Evolutionary conservation across 805 yeast species (phyloP), one percentile per base, ranked within the genome.

Genomic region (Dipodascopsis uninucleata): DNA sequence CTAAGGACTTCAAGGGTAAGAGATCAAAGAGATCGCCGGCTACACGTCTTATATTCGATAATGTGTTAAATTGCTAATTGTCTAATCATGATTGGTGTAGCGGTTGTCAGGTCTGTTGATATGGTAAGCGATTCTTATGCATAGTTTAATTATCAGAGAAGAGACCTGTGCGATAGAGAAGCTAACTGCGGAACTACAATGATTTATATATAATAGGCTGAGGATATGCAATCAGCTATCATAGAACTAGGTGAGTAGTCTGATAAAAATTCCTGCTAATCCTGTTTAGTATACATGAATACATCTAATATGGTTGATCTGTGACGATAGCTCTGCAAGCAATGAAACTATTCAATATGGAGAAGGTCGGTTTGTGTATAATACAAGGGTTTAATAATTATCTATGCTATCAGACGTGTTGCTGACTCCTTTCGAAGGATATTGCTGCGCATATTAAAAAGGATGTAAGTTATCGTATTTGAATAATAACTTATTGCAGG

Each of bases 381-480:
- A 7, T n/a, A n/a, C n/a, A n/a, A n/a, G n/a, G n/a, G n/a, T n/a
- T n/a, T n/a, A n/a, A n/a, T 42, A 12, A 10, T 32, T 16, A 8
- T 33, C 18, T 14, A 6, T 16, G 17, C 22, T 16, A 16, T 28
- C 4, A 22, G 23, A n/a, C 9, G 28, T 17, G 21, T 17, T 49
- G 26, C 1, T 9, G 7, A 7, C 46, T 31, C 65, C 66, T 21
- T 22, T 3, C 14, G 1, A 22, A 58, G 59, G 83, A 79, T 45
- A 69, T 77, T 28, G 84, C 84, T 18, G 72, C 79, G 2, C 71
- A 62, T 45, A 66, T 78, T 39, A 78, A 79, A 61, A 76, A 76
- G 57, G 81, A 74, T 55, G 62, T 59, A 41, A 20, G 63, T 17
- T 18, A 23, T 6, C 7, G 8, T n/a, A 17, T n/a, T n/a, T n/a